Conservation (phyloP, 257 asterid genomes). For the Gentiana straminea region DNA sequence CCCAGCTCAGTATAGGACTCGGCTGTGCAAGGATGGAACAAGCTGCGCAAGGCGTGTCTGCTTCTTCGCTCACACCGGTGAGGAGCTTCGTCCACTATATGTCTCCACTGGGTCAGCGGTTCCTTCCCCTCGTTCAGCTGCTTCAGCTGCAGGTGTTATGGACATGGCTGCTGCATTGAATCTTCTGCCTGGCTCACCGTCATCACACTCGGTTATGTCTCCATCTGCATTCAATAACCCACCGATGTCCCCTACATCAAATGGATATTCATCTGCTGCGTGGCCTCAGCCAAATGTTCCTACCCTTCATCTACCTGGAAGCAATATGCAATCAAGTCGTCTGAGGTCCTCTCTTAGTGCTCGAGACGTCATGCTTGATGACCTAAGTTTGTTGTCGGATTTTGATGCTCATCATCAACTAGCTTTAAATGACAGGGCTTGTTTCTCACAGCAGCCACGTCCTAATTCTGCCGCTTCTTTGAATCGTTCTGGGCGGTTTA, state of each 20-base stretch:
- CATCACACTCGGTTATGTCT: conserved; percentile 60
- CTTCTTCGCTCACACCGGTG: conserved; percentile 80
- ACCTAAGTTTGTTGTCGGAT: conserved; percentile 38
- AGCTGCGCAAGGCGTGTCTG: conserved; percentile 80
- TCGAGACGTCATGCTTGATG: conserved; percentile 63
- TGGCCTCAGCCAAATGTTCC: conserved; percentile 94
- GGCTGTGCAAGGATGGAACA: conserved; percentile 85
- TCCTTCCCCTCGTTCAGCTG: conserved; percentile 73
- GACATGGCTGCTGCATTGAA: conserved; percentile 85
- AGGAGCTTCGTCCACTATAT: conserved; percentile 85
- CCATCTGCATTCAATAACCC: conserved; percentile 55
- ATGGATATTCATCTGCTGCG: conserved; percentile 44
- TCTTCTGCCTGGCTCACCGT: conserved; percentile 76
- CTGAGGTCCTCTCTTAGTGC: conserved; percentile 82
- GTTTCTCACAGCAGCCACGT: conserved; percentile 47
- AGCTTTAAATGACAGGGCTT: conserved; percentile 48
- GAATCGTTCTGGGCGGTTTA: conserved; percentile 41
- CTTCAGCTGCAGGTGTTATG: conserved; percentile 72
- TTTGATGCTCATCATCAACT: conserved; percentile 65
- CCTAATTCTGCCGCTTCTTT: conserved; percentile 38
- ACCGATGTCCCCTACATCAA: conserved; percentile 63
- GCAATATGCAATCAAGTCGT: conserved; percentile 89
- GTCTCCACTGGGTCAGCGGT: conserved; percentile 92
- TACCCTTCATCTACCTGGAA: conserved; percentile 71
- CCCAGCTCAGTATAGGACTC: conserved; percentile 89